Percentiles rank a stretch among this genome's conserved stretches.
Conservation (phyloP, 495 filamentous ascomycete genomes). For the Lepraria neglecta region DNA sequence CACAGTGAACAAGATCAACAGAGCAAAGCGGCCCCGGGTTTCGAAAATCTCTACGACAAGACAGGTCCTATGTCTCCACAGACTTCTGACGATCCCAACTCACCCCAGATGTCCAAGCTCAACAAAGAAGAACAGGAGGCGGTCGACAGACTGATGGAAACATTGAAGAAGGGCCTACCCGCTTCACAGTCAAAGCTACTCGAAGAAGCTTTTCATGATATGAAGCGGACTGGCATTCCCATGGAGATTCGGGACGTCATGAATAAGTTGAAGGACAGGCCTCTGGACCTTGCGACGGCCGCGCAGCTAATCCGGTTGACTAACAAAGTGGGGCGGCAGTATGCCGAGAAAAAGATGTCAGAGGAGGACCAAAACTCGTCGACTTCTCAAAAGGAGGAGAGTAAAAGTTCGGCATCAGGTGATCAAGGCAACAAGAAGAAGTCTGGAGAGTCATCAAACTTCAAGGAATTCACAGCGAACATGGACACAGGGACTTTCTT, state of each 20-base stretch:
- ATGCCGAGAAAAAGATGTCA: conserved; percentile 30
- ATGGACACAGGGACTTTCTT: conserved; percentile 53
- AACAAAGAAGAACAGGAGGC: conserved; percentile 37
- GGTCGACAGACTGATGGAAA: conserved; percentile 38
- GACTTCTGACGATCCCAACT: conserved; percentile 21
- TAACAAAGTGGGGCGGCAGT: conserved; percentile 36
- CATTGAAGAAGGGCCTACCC: conserved; percentile 45
- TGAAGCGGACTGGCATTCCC: conserved; percentile 50
- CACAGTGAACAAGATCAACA: conserved; percentile 27
- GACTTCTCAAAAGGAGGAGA: conserved; percentile 27
- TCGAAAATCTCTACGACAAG: conserved; percentile 40
- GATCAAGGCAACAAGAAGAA: conserved; percentile 31
- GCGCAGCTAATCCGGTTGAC: conserved; percentile 46
- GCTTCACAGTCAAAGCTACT: conserved; percentile 37
- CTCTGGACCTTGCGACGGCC: conserved; percentile 43
- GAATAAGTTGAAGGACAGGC: conserved; percentile 35
- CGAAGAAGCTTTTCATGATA: conserved; percentile 37
- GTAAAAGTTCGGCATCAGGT: conserved; percentile 21
- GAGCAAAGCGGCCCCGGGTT: conserved; percentile 40
- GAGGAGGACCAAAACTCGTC: conserved; percentile 30
- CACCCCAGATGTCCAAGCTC: conserved; percentile 34
- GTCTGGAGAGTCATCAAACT: conserved; percentile 32
- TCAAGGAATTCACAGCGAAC: conserved; percentile 40
- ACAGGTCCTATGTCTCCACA: conserved; percentile 35
- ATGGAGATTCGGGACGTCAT: conserved; percentile 45